Conservation (phyloP, 768 basidiomycete genomes). For the Cantharellus anzutake region DNA sequence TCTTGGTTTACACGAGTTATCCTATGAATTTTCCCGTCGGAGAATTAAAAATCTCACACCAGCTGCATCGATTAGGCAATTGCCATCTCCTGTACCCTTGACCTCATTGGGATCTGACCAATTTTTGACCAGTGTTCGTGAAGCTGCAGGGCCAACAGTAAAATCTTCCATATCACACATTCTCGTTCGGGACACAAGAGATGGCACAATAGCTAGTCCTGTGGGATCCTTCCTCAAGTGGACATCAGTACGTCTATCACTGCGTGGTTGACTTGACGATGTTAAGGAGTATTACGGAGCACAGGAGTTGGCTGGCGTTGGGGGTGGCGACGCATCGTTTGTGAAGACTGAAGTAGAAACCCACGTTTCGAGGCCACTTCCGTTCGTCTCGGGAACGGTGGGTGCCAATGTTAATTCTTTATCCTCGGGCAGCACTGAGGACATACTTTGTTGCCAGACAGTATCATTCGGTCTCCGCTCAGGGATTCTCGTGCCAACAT, state of each 20-base stretch:
- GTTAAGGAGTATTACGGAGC: background rate
- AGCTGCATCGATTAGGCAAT: slow-evolving; percentile 63
- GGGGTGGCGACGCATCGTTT: slow-evolving; percentile 51
- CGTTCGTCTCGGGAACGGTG: slow-evolving; percentile 37
- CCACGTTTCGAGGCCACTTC: slow-evolving; percentile 33
- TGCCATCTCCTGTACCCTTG: no score
- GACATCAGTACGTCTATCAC: slow-evolving; percentile 1
- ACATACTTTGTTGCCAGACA: slow-evolving; percentile 29
- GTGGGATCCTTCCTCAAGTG: slow-evolving; percentile 42
- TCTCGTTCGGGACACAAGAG: slow-evolving; percentile 54
- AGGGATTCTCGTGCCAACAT: slow-evolving; percentile 50
- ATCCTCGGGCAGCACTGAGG: background rate
- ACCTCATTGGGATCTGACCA: background rate
- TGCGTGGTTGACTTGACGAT: background rate
- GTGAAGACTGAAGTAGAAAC: slow-evolving; percentile 54
- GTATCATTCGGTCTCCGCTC: slow-evolving; percentile 53
- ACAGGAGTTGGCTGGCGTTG: slow-evolving; percentile 50
- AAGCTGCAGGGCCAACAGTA: slow-evolving; percentile 56
- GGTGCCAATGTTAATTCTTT: slow-evolving; percentile 15
- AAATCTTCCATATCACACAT: slow-evolving; percentile 77
- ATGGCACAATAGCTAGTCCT: slow-evolving; percentile 44
- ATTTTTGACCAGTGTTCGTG: slow-evolving; percentile 41
- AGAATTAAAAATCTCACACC: slow-evolving; percentile 54
- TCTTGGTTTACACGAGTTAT: slow-evolving; percentile 43
- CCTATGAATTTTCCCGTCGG: slow-evolving; percentile 67